phyloP scores from a whole-genome alignment of 2,329 filamentous ascomycete genomes.

The Xylaria sp. region DNA sequence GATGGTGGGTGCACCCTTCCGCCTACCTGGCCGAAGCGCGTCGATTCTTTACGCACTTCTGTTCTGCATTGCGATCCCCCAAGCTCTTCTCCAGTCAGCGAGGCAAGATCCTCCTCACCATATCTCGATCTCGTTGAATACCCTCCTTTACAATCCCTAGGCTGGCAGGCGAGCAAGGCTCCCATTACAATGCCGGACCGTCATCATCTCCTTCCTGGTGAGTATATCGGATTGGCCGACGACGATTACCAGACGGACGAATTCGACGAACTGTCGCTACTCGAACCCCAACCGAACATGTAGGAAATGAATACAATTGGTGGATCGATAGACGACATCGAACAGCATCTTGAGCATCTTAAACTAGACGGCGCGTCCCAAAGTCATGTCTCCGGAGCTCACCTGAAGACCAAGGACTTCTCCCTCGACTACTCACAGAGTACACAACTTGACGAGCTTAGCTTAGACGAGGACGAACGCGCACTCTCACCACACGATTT shows the following conservation, averaged over 20 bases:
- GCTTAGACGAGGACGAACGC: constrained; percentile 28
- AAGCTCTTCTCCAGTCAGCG: constrained; percentile 37
- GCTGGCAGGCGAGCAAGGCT: constrained; percentile 40
- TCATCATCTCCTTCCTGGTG: constrained; percentile 55
- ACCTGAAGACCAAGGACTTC: constrained; percentile 26
- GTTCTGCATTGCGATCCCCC: constrained; percentile 34
- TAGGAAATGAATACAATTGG: constrained; percentile 19
- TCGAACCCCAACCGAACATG: constrained; percentile 13
- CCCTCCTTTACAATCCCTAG: constrained; percentile 32
- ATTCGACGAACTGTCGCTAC: constrained; percentile 15
- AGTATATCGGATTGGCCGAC: constrained; percentile 43
- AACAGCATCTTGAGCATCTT: constrained; percentile 1
- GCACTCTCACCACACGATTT: constrained; percentile 38
- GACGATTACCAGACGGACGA: constrained; percentile 39
- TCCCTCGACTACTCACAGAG: constrained; percentile 16
- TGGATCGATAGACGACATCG: constrained; percentile 6
- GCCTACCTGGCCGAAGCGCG: constrained; percentile 47
- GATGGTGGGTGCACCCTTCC: constrained; percentile 81
- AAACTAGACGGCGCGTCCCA: constrained; percentile 4
- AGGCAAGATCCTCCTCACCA: constrained; percentile 46
- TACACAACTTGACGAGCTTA: constrained; percentile 17
- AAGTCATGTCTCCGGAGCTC: constrained; percentile 17
- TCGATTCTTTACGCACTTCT: constrained; percentile 45
- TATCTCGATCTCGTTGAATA: constrained; percentile 44
- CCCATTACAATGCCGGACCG: constrained; percentile 32